Base-by-base conservation (phyloP, 345 rosid genomes). In the Dipteronia dyeriana region DNA sequence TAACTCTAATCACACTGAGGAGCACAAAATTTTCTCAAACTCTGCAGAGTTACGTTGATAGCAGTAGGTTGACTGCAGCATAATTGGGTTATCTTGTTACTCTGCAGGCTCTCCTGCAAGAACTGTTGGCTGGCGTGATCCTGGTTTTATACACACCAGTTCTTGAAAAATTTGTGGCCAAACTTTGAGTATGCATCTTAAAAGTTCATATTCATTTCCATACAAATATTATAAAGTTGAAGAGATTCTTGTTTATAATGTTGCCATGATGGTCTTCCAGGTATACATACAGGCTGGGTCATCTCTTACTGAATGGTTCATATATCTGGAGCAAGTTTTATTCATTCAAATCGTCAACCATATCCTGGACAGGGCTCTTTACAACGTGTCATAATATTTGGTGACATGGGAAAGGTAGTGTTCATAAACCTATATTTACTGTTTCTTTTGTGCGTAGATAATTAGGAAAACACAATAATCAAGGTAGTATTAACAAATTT, bases 331-430 rank as follows among this genome's bases (percentile, higher is more conserved):
- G 97, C 85, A 91, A 93, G 87, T 82, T 31, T 1, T 92, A 87
- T 81, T 80, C 92, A 7, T 93, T 93, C 56, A 84, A 79, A 78
- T 86, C 96, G 38, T 87, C 97, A 11, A 11, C 98, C 99, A 68
- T 93, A 75, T 85, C 99, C 98, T 39, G 98, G 99, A 76, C 97
- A 95, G 82, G 88, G 93, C 78, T 93, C 98, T 0, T 78, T 92
- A 74, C 99, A 95, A 74, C 90, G 89, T 57, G 89, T 95, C 71
- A 82, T 92, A 54, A 82, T 95, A 73, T 93, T 92, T 45, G 98
- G 98, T 74, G 99, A 92, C 85, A 93, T 95, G 94, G 95, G 97
- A 7, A 92, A 91, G 94, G 97, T 34, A 31, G 38, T 22, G 7
- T 69, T 16, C 16, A 47, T 70, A 45, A 71, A 51, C 70, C 64